These are phyloP conservation scores for Craterostigma plantagineum DNA, from an alignment of 257 asterid species.

Conservation along the genomic window DNA sequence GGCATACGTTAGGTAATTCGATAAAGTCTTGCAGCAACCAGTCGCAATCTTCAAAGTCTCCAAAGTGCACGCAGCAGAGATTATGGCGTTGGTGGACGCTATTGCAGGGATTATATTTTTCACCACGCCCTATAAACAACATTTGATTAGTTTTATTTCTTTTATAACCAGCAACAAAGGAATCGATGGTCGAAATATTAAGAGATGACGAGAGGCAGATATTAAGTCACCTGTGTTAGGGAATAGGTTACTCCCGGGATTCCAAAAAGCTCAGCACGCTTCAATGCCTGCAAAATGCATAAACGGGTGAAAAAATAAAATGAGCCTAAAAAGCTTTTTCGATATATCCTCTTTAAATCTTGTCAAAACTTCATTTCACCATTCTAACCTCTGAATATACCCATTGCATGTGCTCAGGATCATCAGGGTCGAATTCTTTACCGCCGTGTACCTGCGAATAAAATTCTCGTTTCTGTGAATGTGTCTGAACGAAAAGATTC, in stretches of 20 bases:
- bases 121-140: constrained; percentile 71
- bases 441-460: constrained; percentile 61
- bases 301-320: too few relatives aligned
- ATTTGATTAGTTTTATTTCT: background rate
- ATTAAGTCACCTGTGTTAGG: constrained; percentile 52
- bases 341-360: too few relatives aligned
- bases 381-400: constrained; percentile 67
- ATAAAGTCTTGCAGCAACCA: constrained; percentile 79
- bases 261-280: constrained; percentile 96
- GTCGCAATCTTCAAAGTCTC: constrained; percentile 91
- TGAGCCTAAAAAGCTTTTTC: too few relatives aligned
- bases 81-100: constrained; percentile 94
- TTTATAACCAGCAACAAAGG: constrained; percentile 2
- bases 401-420: constrained; percentile 98
- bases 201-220: background rate
- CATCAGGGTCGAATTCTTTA: constrained; percentile 77
- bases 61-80: constrained; percentile 94
- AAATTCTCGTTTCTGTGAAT: background rate
- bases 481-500: too few relatives aligned
- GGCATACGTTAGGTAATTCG: constrained; percentile 75
- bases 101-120: constrained; percentile 97
- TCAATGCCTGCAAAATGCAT: constrained; percentile 43
- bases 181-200: background rate
- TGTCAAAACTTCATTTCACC: too few relatives aligned
- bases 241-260: constrained; percentile 97